Base-by-base conservation (phyloP, 2,329 filamentous ascomycete species). In the Cladorrhinum sp. region DNA sequence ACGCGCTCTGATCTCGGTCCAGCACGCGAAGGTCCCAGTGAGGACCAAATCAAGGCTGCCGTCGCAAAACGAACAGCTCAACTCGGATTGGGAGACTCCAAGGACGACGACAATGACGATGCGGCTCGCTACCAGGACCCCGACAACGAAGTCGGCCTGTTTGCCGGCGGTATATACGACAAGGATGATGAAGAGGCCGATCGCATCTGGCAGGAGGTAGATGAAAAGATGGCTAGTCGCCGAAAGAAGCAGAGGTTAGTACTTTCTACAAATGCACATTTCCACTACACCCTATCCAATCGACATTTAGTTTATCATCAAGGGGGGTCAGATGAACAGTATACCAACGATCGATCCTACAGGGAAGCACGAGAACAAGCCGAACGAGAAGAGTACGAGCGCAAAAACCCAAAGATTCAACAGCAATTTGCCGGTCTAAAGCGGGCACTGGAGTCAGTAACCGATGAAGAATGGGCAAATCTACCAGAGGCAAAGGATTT, bases 171-270 rank as follows among this genome's bases (percentile, higher is more conserved):
- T 36, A 90, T 95, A 69, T 99, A 96, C 78, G 95, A 98, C 74
- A 90, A 95, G 74, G 95, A 99, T 59, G 95, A 99, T 71, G 95
- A 99, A 71, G 96, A 99, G 75, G 95, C 95, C 49, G 95, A 99
- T 77, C 84, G 91, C 70, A 96, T 99, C 71, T 99, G 96, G 79
- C 89, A 93, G 70, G 90, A 92, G 72, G 91, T 99, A 65, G 95
- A 99, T 71, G 95, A 97, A 79, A 93, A 90, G 77, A 98, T 99
- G 93, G 93, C 96, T 67, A 90, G 85, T 77, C 85, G 95, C 67
- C 83, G 95, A 65, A 96, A 89, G 79, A 84, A 84, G 68, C 87
- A 93, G 85, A 91, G 91, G 91, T 93, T 85, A 84, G 89, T 90
- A 64, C 24, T 41, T 25, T n/a, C n/a, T n/a, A n/a, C n/a, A n/a